phyloP scores from a whole-genome alignment of 2,329 filamentous ascomycete genomes.

The Diplodia seriata region DNA sequence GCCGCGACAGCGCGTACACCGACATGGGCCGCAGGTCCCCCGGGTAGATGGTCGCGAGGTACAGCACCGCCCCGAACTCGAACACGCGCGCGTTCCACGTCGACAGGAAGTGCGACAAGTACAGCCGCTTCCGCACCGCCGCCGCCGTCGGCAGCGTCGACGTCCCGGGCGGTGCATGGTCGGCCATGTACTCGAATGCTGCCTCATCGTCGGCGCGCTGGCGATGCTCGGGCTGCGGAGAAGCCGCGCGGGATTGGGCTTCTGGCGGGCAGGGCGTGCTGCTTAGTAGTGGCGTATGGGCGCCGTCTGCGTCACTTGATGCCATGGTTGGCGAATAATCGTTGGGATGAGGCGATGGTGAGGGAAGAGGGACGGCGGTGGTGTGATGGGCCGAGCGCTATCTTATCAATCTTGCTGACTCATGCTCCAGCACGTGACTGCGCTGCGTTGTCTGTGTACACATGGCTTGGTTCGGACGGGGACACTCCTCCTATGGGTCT shows the following conservation, averaged over 20 bases:
- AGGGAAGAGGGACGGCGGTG: not conserved
- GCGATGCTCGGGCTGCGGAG: not conserved
- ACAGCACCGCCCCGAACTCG: constrained; percentile 59
- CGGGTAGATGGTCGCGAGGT: constrained; percentile 56
- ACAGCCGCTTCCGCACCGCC: constrained; percentile 42
- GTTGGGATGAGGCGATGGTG: not conserved
- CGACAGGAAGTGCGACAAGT: constrained; percentile 56
- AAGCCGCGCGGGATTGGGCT: not conserved
- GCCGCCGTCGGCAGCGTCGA: not conserved
- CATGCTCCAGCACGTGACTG: not conserved
- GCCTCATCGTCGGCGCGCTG: no score
- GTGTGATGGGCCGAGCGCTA: not conserved
- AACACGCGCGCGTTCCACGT: constrained; percentile 59
- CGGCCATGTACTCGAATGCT: no score
- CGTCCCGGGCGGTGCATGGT: no score
- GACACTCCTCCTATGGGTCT: no score
- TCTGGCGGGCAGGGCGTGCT: not conserved
- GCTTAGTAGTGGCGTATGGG: not conserved
- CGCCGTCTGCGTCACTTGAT: not conserved
- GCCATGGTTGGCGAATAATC: not conserved
- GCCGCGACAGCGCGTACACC: constrained; percentile 70
- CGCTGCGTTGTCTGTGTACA: not conserved
- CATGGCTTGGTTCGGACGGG: no score
- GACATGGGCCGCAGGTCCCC: constrained; percentile 71
- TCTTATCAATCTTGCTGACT: not conserved